Conservation (phyloP, 2,329 filamentous ascomycete species). For the Aspergillus pseudoterreus region DNA sequence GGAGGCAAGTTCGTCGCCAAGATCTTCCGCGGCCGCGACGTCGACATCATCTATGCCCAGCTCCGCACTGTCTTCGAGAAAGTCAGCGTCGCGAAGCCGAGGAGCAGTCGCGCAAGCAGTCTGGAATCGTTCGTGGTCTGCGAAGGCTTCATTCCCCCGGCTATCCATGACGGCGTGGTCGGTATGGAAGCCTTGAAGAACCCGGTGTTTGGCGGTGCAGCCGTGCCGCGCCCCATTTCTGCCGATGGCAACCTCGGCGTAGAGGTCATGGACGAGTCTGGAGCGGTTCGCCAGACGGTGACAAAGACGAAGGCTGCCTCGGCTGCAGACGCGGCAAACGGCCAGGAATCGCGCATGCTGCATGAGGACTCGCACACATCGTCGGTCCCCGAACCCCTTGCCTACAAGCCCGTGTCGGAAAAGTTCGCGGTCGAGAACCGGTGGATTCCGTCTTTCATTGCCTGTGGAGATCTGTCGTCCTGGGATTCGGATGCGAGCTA, state of each 20-base stretch:
- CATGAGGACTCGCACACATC: conserved; percentile 43
- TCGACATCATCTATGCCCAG: conserved; percentile 93
- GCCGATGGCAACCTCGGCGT: conserved; percentile 30
- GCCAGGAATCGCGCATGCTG: conserved; percentile 27
- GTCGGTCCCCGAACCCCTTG: conserved; percentile 18
- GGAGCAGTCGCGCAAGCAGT: conserved; percentile 91
- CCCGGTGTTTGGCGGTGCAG: conserved; percentile 39
- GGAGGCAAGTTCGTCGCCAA: conserved; percentile 97
- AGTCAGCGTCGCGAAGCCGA: conserved; percentile 88
- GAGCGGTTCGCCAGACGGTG: conserved; percentile 16
- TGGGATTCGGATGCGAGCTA: conserved; percentile 97
- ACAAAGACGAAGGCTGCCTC: conserved; percentile 3
- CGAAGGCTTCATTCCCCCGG: conserved; percentile 75
- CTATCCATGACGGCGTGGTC: conserved; percentile 45
- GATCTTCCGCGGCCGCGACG: conserved; percentile 91
- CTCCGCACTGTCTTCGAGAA: conserved; percentile 84
- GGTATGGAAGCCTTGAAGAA: conserved; percentile 39
- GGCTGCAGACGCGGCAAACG: conserved; percentile 1
- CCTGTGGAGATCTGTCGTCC: conserved; percentile 91
- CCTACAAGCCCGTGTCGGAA: conserved; percentile 17
- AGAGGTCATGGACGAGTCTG: conserved; percentile 41
- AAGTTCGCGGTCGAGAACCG: conserved; percentile 47
- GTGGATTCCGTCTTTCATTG: conserved; percentile 94
- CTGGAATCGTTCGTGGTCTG: conserved; percentile 97
- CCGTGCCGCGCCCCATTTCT: conserved; percentile 23